Evolutionary conservation across 1,284 basidiomycete genomes (phyloP).

Genomic region (Golubevia pallescens): DNA sequence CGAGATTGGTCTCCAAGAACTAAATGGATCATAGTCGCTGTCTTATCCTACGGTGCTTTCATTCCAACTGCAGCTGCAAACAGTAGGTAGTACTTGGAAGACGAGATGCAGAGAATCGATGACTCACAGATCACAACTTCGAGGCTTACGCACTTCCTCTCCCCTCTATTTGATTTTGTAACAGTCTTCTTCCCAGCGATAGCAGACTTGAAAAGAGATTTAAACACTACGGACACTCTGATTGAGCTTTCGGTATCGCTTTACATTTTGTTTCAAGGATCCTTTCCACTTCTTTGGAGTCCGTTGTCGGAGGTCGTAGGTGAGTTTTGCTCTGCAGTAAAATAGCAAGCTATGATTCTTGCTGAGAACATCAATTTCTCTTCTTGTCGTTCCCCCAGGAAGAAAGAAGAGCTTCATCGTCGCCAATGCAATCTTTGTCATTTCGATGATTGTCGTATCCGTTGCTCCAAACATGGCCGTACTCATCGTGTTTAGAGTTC

Average conservation of each 20-base stretch:
- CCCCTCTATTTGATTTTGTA: background rate
- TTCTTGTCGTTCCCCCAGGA: too few species aligned
- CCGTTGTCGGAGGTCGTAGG: conserved; percentile 21
- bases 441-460: conserved; percentile 10
- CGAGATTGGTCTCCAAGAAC: conserved; percentile 11
- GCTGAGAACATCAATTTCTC: too few species aligned
- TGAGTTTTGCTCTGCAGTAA: too few species aligned
- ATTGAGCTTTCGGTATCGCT: conserved; percentile 14
- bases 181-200: conserved; percentile 18
- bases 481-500: conserved; percentile 13
- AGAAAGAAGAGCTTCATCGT: conserved; percentile 16
- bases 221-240: conserved; percentile 7
- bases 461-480: conserved; percentile 5
- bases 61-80: too few species aligned
- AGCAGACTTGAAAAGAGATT: conserved; percentile 7
- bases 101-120: too few species aligned
- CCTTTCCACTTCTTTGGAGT: conserved; percentile 17
- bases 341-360: too few species aligned
- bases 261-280: conserved; percentile 23
- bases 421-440: conserved; percentile 13
- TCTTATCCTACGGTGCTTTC: conserved; percentile 15
- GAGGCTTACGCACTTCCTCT: conserved; percentile 11
- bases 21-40: conserved; percentile 16
- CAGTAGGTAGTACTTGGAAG: too few species aligned
- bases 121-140: too few species aligned